Percentiles rank a stretch among this genome's conserved stretches.
phyloP scores from a whole-genome alignment of 495 filamentous ascomycete genomes.

The Cercophora scortea region DNA sequence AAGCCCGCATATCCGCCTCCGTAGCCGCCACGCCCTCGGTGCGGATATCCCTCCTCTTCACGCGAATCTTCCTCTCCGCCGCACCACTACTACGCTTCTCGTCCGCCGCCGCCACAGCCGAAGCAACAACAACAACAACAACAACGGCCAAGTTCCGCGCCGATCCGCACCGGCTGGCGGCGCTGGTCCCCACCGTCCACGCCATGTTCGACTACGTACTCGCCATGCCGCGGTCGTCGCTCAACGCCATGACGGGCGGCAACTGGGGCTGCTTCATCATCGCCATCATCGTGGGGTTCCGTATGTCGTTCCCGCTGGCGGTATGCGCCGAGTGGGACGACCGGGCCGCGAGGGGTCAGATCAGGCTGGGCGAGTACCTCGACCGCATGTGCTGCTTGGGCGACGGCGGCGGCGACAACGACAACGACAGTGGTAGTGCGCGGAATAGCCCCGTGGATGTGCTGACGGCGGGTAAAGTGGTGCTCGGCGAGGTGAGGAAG shows the following conservation, averaged over 20 bases:
- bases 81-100: conserved; percentile 26
- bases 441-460: conserved; percentile 14
- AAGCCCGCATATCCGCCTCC: conserved; percentile 21
- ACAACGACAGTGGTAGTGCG: not conserved
- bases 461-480: conserved; percentile 28
- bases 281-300: conserved; percentile 29
- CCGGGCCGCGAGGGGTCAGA: conserved; percentile 14
- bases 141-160: too few species aligned
- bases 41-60: conserved; percentile 21
- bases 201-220: conserved; percentile 23
- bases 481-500: conserved; percentile 27
- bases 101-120: not conserved
- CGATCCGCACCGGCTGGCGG: conserved; percentile 6
- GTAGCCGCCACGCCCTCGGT: conserved; percentile 22
- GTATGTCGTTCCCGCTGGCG: conserved; percentile 30
- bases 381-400: conserved; percentile 13
- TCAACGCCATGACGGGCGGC: conserved; percentile 24
- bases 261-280: conserved; percentile 30
- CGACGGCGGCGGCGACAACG: not conserved
- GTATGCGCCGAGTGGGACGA: conserved; percentile 32
- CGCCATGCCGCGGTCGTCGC: conserved; percentile 7
- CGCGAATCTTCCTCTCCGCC: conserved; percentile 28
- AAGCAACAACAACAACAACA: too few species aligned
- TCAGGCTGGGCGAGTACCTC: conserved; percentile 26
- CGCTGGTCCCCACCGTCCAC: conserved; percentile 12